These are phyloP conservation scores for Ogataea zsoltii DNA, from an alignment of 805 yeast genomes.

Conservation along the genomic window DNA sequence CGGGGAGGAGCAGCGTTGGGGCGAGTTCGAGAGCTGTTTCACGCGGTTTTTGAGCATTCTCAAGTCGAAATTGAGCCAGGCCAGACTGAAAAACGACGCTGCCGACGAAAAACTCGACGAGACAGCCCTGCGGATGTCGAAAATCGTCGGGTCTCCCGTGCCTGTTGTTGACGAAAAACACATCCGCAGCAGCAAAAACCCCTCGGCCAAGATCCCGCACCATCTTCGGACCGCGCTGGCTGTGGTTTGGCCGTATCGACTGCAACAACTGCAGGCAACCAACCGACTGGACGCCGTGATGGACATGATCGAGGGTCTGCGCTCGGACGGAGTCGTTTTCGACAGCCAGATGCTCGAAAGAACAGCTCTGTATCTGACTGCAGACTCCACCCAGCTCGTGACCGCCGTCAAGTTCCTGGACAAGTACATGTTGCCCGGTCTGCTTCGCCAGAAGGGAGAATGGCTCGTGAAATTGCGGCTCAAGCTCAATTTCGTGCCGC, in stretches of 20 bases:
- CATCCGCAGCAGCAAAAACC: conserved; percentile 5
- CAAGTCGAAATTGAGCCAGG: conserved; percentile 15
- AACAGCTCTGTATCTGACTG: conserved; percentile 28
- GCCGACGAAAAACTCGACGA: conserved; percentile 8
- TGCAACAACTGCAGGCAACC: conserved; percentile 30
- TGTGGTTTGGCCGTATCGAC: conserved; percentile 33
- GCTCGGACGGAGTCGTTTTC: conserved; percentile 28
- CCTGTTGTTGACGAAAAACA: conserved; percentile 17
- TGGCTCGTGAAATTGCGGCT: conserved; percentile 8
- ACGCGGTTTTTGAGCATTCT: conserved; percentile 24
- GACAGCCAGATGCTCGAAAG: conserved; percentile 29
- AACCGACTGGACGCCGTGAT: conserved; percentile 20
- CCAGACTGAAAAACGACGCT: conserved; percentile 11
- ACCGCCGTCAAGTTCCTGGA: conserved; percentile 31
- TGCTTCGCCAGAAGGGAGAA: conserved; percentile 7
- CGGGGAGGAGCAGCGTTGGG: conserved; percentile 35
- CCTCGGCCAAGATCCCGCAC: conserved; percentile 21
- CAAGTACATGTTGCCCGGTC: conserved; percentile 27
- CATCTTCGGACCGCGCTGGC: conserved; percentile 28
- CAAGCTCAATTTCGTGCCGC: conserved; percentile 4
- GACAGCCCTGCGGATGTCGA: conserved; percentile 1
- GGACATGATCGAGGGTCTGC: conserved; percentile 19
- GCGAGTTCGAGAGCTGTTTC: conserved; percentile 32
- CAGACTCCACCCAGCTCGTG: conserved; percentile 18
- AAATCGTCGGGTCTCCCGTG: conserved; percentile 5